Evolutionary conservation across 2,329 filamentous ascomycete species (phyloP).

Genomic region (Penicillium sp.): DNA sequence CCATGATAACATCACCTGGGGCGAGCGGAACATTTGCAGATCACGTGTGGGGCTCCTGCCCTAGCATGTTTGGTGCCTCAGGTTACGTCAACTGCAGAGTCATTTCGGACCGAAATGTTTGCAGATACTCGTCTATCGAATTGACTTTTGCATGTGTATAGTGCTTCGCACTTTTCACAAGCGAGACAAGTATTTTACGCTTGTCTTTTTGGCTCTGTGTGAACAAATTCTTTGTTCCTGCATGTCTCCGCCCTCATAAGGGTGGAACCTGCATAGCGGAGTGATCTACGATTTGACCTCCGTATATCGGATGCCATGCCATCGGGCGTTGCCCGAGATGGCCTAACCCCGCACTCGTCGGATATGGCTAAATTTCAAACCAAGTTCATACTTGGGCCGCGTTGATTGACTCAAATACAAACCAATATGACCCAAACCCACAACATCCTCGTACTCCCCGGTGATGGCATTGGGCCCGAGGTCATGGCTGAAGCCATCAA

Average conservation of each 20-base stretch:
- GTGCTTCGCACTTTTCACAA: not conserved
- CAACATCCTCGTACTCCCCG: constrained; percentile 70
- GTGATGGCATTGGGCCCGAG: constrained; percentile 78
- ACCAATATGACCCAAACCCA: constrained; percentile 40
- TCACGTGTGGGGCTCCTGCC: not conserved
- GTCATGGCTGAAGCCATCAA: constrained; percentile 50
- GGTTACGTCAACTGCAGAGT: not conserved
- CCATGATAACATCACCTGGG: no score
- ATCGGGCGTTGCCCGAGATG: constrained; percentile 17
- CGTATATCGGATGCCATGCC: not conserved
- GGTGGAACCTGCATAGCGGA: not conserved
- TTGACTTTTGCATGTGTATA: not conserved
- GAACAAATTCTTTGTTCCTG: not conserved
- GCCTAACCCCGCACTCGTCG: constrained; percentile 21
- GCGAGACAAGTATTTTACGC: not conserved
- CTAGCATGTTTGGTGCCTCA: not conserved
- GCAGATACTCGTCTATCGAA: not conserved
- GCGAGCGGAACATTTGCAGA: no score
- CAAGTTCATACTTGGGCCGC: not conserved
- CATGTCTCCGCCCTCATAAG: not conserved
- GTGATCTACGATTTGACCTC: not conserved
- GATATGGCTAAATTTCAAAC: not conserved
- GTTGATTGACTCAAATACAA: not conserved
- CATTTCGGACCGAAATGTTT: no score
- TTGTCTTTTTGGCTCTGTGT: not conserved